These are phyloP conservation scores for Phytophthora sojae DNA, from an alignment of 352 stramenopile species.

Conservation along the genomic window DNA sequence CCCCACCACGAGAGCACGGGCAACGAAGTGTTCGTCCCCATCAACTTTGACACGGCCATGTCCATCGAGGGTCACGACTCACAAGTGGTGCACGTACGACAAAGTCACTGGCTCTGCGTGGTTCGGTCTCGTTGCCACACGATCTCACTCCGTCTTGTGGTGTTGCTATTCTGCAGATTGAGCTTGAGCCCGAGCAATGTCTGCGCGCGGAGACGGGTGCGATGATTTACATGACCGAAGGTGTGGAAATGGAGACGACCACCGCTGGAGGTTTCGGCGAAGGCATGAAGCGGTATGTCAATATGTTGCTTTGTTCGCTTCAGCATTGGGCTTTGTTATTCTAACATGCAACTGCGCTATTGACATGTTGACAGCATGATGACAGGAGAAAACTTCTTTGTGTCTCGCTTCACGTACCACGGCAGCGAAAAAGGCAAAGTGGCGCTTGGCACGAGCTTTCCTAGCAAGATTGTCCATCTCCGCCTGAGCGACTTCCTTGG, in stretches of 20 bases:
- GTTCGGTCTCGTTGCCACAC: neutral
- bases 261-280: constrained; percentile 91
- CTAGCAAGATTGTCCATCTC: constrained; percentile 92
- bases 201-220: constrained; percentile 93
- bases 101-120: constrained; percentile 2
- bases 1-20: constrained; percentile 45
- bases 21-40: constrained; percentile 74
- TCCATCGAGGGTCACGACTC: constrained; percentile 86
- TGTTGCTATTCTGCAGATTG: constrained; percentile 54
- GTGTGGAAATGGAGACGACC: constrained; percentile 91
- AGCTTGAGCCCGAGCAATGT: constrained; percentile 91
- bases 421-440: constrained; percentile 79
- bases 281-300: constrained; percentile 83
- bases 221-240: constrained; percentile 97
- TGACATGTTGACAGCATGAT: constrained; percentile 52
- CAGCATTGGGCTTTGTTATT: neutral
- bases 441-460: constrained; percentile 90
- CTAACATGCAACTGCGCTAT: neutral
- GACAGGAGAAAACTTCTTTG: constrained; percentile 86
- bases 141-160: constrained; percentile 3
- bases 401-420: constrained; percentile 76
- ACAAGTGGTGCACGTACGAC: constrained; percentile 81
- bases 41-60: constrained; percentile 85
- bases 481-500: constrained; percentile 88
- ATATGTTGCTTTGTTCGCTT: constrained; percentile 61